A percentile compares a stretch with the other conserved stretches of the same genome.
These are phyloP conservation scores for Trebouxia sp. DNA, from an alignment of 139 green algal species.

Conservation along the genomic window DNA sequence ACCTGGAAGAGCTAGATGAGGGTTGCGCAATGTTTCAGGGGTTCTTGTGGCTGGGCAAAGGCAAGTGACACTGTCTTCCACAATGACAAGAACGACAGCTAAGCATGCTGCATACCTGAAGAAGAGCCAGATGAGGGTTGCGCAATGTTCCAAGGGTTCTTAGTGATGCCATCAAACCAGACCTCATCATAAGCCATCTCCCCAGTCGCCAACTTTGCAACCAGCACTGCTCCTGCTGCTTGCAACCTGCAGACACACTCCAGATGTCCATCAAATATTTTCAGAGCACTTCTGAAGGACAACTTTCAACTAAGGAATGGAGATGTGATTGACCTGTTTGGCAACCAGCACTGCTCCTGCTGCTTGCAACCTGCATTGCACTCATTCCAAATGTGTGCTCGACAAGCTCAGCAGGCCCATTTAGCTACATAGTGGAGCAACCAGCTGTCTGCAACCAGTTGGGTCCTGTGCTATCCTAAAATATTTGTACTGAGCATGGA, in stretches of 20 bases:
- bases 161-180: constrained; percentile 41
- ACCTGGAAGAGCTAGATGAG: too few species aligned
- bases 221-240: constrained; percentile 34
- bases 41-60: too few species aligned
- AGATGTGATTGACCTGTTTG: constrained; percentile 35
- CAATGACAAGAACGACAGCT: not conserved
- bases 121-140: constrained; percentile 37
- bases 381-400: too few species aligned
- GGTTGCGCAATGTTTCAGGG: too few species aligned
- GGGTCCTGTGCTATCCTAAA: too few species aligned
- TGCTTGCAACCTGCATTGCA: constrained; percentile 6
- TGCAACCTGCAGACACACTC: constrained; percentile 2
- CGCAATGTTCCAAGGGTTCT: constrained; percentile 47
- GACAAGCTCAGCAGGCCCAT: too few species aligned
- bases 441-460: too few species aligned
- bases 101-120: constrained; percentile 11
- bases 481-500: too few species aligned
- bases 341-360: constrained; percentile 37
- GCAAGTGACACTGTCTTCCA: not conserved
- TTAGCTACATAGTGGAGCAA: too few species aligned
- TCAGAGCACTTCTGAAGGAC: too few species aligned
- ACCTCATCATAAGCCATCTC: constrained; percentile 46
- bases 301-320: not conserved
- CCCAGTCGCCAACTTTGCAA: constrained; percentile 41
- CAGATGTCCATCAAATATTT: not conserved